A percentile compares a stretch with the other conserved stretches of the same genome.
Evolutionary conservation across 257 asterid species (phyloP).

Genomic region (Forsythia suspensa): DNA sequence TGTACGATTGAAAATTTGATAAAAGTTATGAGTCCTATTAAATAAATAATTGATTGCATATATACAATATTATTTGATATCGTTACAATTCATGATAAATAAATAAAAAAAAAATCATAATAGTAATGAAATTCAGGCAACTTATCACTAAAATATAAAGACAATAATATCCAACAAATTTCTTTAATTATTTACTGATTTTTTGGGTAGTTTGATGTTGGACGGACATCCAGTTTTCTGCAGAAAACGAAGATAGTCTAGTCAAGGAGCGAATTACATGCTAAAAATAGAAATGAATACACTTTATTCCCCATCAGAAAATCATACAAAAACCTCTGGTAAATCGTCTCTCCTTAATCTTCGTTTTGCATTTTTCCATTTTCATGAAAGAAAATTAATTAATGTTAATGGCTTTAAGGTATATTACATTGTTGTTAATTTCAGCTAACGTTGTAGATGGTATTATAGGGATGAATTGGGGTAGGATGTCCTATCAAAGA

Average conservation of each 20-base stretch:
- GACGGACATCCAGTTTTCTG: not conserved
- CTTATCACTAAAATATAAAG: not conserved
- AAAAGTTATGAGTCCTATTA: too few species aligned
- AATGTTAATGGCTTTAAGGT: not conserved
- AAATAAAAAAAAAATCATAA: too few species aligned
- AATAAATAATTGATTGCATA: too few species aligned
- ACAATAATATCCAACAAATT: too few species aligned
- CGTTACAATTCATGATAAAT: too few species aligned
- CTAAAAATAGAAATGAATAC: not conserved
- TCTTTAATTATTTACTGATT: too few species aligned
- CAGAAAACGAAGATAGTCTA: not conserved
- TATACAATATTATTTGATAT: too few species aligned
- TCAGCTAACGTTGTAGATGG: conserved; percentile 2
- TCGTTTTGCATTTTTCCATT: not conserved
- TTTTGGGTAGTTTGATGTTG: not conserved
- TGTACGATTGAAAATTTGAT: too few species aligned
- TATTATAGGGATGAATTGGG: conserved; percentile 36
- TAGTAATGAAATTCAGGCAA: not conserved
- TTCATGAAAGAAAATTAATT: not conserved
- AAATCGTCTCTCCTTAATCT: not conserved
- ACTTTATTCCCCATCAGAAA: not conserved
- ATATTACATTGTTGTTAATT: not conserved
- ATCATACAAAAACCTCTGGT: not conserved
- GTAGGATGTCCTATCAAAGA: conserved; percentile 29
- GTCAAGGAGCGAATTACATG: not conserved